phyloP scores from a whole-genome alignment of 2,329 filamentous ascomycete genomes.

The Calonectria pseudoturangicola region DNA sequence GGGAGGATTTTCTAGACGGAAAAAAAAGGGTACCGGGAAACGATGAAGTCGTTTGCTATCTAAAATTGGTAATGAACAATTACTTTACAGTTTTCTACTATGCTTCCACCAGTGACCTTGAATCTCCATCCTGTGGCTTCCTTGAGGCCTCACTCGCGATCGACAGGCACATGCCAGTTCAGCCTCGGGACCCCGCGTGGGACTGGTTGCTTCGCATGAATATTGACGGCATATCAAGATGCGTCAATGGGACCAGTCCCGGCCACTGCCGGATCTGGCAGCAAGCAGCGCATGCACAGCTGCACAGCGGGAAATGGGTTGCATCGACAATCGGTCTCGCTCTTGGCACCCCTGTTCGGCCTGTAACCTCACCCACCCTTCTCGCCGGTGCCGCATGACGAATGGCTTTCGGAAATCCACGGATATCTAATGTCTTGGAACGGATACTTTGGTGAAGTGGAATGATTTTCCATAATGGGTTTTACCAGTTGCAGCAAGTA shows the following conservation, averaged over 20 bases:
- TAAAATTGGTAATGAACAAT: constrained; percentile 21
- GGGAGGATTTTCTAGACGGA: constrained; percentile 1
- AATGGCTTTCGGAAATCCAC: background rate
- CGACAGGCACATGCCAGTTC: background rate
- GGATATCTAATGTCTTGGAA: background rate
- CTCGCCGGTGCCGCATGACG: background rate
- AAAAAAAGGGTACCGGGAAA: background rate
- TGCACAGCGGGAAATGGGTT: background rate
- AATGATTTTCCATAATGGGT: constrained; percentile 1
- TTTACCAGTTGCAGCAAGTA: background rate
- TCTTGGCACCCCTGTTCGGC: constrained; percentile 16
- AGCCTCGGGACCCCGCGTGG: background rate
- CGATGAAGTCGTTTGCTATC: constrained; percentile 11
- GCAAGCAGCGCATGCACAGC: background rate
- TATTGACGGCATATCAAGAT: background rate
- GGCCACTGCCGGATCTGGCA: constrained; percentile 24
- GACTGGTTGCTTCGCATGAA: constrained; percentile 3
- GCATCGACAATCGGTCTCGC: constrained; percentile 25
- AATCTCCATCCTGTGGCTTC: too few relatives aligned
- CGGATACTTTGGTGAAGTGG: constrained; percentile 3
- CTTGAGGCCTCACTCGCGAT: background rate
- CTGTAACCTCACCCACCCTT: constrained; percentile 22
- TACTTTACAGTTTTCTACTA: background rate
- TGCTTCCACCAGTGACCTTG: background rate
- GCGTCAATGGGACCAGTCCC: constrained; percentile 9